Percentiles rank a stretch among this genome's conserved stretches.
These are phyloP conservation scores for Picochlorum sp. DNA, from an alignment of 139 green algal genomes.

Conservation along the genomic window DNA sequence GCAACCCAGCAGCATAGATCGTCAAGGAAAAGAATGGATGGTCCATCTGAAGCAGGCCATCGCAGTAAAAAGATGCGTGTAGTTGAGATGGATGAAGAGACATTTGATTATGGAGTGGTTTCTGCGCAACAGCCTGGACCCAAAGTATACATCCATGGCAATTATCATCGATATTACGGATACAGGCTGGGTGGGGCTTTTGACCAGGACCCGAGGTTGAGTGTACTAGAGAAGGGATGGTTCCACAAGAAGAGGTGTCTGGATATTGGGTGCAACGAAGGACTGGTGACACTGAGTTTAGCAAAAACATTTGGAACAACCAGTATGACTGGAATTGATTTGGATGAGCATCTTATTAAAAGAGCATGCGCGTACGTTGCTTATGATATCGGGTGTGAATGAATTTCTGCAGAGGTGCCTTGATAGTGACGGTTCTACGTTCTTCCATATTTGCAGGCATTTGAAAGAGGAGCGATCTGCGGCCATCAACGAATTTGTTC, in stretches of 20 bases:
- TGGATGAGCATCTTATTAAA: slow-evolving; percentile 63
- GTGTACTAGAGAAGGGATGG: slow-evolving; percentile 51
- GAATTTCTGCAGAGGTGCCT: neutral
- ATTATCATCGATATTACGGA: slow-evolving; percentile 83
- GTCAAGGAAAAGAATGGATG: too few species aligned
- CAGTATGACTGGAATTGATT: slow-evolving; percentile 73
- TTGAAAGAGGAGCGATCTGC: slow-evolving; percentile 13
- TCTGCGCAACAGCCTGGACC: neutral
- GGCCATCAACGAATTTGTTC: neutral
- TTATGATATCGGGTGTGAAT: slow-evolving; percentile 3
- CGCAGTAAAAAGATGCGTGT: neutral
- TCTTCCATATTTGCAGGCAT: slow-evolving; percentile 12
- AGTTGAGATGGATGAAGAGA: neutral
- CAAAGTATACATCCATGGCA: slow-evolving; percentile 50
- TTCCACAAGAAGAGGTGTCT: slow-evolving; percentile 58
- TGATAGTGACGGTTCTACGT: neutral
- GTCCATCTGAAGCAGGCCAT: too few species aligned
- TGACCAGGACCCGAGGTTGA: slow-evolving; percentile 42
- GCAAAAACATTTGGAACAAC: slow-evolving; percentile 37
- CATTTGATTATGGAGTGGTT: neutral
- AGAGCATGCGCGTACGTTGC: slow-evolving; percentile 36
- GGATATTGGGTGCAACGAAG: slow-evolving; percentile 92
- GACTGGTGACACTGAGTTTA: slow-evolving; percentile 72
- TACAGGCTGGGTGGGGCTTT: slow-evolving; percentile 45
- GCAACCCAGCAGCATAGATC: too few species aligned